phyloP scores from a whole-genome alignment of 805 yeast genomes.

The Saccharomyces jurei region DNA sequence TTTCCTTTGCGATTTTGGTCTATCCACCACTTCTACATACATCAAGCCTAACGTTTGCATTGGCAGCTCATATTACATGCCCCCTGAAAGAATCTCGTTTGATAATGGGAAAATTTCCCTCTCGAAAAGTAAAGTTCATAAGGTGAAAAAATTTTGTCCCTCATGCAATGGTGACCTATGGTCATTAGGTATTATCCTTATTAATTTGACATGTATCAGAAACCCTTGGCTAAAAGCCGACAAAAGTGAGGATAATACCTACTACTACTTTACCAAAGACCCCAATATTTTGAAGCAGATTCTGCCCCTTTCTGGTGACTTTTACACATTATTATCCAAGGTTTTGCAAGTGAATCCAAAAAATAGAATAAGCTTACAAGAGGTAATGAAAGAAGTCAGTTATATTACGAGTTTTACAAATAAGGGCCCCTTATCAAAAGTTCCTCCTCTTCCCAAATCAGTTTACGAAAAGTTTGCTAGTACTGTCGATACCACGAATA shows the following conservation, averaged over 20 bases:
- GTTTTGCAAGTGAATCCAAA: slow-evolving; percentile 31
- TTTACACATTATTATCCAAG: slow-evolving; percentile 41
- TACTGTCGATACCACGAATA: background rate
- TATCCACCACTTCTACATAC: slow-evolving; percentile 56
- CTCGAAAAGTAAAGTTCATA: background rate
- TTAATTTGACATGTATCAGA: slow-evolving; percentile 72
- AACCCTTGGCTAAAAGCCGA: slow-evolving; percentile 90
- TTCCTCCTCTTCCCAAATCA: slow-evolving; percentile 6
- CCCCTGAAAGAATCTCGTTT: slow-evolving; percentile 62
- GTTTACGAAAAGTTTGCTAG: slow-evolving; percentile 5
- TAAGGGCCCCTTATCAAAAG: slow-evolving; percentile 20
- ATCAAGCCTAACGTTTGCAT: slow-evolving; percentile 70
- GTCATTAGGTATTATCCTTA: slow-evolving; percentile 76
- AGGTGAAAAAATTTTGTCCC: slow-evolving; percentile 32
- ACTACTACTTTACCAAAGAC: slow-evolving; percentile 52
- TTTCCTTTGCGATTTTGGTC: slow-evolving; percentile 79
- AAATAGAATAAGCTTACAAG: slow-evolving; percentile 23
- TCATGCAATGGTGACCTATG: slow-evolving; percentile 77
- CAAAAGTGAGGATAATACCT: slow-evolving; percentile 51
- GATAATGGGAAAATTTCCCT: slow-evolving; percentile 1
- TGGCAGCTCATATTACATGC: slow-evolving; percentile 87
- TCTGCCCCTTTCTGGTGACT: slow-evolving; percentile 62
- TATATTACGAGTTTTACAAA: slow-evolving; percentile 20
- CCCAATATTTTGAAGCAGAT: slow-evolving; percentile 53
- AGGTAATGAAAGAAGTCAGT: slow-evolving; percentile 18